phyloP scores from a whole-genome alignment of 2,329 filamentous ascomycete genomes.

The Cercospora sp. region DNA sequence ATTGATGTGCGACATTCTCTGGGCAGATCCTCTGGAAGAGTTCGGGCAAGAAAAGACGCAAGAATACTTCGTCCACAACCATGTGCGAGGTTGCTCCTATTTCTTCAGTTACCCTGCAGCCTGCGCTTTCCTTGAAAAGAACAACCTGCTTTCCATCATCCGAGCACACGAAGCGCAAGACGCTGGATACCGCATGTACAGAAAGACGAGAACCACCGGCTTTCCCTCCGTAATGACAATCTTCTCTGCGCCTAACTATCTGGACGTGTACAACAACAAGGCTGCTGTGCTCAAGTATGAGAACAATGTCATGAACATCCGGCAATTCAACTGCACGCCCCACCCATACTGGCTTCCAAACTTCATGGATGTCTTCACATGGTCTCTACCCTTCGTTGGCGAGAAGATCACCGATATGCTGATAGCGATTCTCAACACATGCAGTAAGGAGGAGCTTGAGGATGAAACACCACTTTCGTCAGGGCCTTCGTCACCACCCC shows the following conservation, averaged over 20 bases:
- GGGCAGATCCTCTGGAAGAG: slow-evolving; percentile 96
- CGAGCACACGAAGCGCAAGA: slow-evolving; percentile 98
- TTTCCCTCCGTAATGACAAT: slow-evolving; percentile 99
- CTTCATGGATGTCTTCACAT: slow-evolving; percentile 99
- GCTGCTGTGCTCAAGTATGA: slow-evolving; percentile 98
- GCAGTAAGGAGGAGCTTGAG: slow-evolving; percentile 95
- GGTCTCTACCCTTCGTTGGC: slow-evolving; percentile 96
- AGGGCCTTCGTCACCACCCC: slow-evolving; percentile 71
- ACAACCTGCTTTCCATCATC: slow-evolving; percentile 95
- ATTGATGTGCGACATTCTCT: slow-evolving; percentile 98
- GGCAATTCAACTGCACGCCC: slow-evolving; percentile 98
- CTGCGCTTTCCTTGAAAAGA: slow-evolving; percentile 97
- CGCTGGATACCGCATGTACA: slow-evolving; percentile 97
- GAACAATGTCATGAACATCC: slow-evolving; percentile 99
- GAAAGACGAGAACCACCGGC: slow-evolving; percentile 95
- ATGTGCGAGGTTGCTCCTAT: slow-evolving; percentile 97
- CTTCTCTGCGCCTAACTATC: slow-evolving; percentile 97
- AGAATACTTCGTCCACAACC: slow-evolving; percentile 97
- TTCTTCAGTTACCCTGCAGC: slow-evolving; percentile 99
- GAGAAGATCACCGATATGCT: slow-evolving; percentile 99
- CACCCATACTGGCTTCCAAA: slow-evolving; percentile 99
- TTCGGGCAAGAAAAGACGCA: slow-evolving; percentile 98
- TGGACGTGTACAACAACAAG: slow-evolving; percentile 99
- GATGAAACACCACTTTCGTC: slow-evolving; percentile 78
- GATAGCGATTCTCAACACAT: slow-evolving; percentile 96